phyloP scores from a whole-genome alignment of 208 protist species.

The Crithidia fasciculata region DNA sequence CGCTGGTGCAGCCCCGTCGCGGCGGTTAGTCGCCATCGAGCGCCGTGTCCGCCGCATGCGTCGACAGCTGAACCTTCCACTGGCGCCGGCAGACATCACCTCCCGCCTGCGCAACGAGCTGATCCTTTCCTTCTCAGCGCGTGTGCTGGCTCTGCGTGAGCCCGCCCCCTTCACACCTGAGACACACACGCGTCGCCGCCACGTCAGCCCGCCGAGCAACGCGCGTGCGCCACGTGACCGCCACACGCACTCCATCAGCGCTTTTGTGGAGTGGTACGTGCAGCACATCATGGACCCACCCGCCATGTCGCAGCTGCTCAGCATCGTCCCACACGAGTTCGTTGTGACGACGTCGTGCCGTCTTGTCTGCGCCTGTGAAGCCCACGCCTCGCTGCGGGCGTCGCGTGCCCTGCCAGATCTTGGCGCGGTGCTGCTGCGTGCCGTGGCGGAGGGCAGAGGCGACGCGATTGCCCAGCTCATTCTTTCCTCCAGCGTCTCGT shows the following conservation, averaged over 20 bases:
- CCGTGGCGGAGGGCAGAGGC: conserved; percentile 60
- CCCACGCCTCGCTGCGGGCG: conserved; percentile 39
- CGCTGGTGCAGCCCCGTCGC: conserved; percentile 11
- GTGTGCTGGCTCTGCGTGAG: conserved; percentile 71
- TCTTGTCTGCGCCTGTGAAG: conserved; percentile 72
- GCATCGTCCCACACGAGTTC: conserved; percentile 72
- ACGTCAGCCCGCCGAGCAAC: not conserved
- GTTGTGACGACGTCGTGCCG: conserved; percentile 79
- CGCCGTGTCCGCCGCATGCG: conserved; percentile 42
- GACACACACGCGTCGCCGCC: not conserved
- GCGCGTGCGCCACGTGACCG: conserved; percentile 1
- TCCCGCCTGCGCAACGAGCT: conserved; percentile 82
- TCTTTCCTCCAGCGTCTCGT: conserved; percentile 70
- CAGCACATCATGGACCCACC: conserved; percentile 77
- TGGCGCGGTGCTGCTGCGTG: conserved; percentile 65
- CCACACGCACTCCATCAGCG: conserved; percentile 50
- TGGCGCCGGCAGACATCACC: conserved; percentile 41
- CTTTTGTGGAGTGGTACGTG: conserved; percentile 89
- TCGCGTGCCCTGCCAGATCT: conserved; percentile 77
- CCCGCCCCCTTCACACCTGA: conserved; percentile 23
- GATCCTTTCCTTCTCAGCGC: conserved; percentile 77
- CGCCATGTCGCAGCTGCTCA: conserved; percentile 80
- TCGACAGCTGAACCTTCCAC: conserved; percentile 47
- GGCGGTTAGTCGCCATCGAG: conserved; percentile 31
- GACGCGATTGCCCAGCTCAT: conserved; percentile 65